Conservation (phyloP, 2,329 filamentous ascomycete genomes). For the Dryadomyces quercivorus region DNA sequence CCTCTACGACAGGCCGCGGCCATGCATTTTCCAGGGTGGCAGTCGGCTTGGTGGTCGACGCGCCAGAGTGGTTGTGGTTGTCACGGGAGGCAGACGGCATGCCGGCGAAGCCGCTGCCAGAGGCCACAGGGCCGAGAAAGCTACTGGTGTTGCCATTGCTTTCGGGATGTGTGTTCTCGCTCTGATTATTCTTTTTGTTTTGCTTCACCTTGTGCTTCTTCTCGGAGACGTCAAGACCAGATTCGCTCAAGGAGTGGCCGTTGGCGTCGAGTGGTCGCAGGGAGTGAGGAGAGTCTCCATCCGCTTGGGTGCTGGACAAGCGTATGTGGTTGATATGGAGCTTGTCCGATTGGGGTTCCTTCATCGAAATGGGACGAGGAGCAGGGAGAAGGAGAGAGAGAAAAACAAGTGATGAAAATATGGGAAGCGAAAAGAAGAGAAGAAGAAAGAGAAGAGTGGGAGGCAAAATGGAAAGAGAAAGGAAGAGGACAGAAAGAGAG, state of each 20-base stretch:
- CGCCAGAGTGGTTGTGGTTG: neutral
- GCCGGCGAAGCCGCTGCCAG: conserved; percentile 14
- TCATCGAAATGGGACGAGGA: conserved; percentile 37
- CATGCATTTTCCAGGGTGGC: conserved; percentile 38
- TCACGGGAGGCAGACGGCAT: neutral
- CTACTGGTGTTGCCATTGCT: conserved; percentile 1
- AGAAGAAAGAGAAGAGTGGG: neutral
- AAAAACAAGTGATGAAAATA: neutral
- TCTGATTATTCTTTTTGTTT: conserved; percentile 1
- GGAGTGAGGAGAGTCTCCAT: conserved; percentile 33
- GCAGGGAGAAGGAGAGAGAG: neutral
- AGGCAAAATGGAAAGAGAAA: neutral
- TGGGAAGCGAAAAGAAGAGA: neutral
- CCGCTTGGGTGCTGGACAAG: conserved; percentile 41
- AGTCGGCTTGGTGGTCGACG: conserved; percentile 21
- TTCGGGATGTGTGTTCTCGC: neutral
- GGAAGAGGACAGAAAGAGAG: too few species aligned
- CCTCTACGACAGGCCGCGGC: conserved; percentile 44
- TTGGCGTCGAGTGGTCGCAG: conserved; percentile 25
- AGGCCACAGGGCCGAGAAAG: conserved; percentile 1
- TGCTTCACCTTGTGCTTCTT: conserved; percentile 2
- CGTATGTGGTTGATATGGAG: conserved; percentile 43
- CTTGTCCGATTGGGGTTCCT: conserved; percentile 42
- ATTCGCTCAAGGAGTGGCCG: conserved; percentile 16
- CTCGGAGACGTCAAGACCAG: neutral